phyloP scores from a whole-genome alignment of 148 eudicot species.

The Vaccinium darrowii region DNA sequence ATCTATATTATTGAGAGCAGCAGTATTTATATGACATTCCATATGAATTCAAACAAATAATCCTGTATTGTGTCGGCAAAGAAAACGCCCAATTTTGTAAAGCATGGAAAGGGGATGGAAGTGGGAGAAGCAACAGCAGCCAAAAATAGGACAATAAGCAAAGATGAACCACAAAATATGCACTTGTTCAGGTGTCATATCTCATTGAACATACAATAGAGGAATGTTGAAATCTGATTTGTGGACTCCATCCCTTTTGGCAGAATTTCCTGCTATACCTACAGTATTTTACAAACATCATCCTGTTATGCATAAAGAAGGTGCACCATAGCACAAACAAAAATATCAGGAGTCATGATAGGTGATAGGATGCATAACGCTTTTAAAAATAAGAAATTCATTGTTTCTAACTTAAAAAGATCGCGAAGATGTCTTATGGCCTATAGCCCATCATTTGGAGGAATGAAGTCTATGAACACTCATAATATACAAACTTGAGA shows the following conservation, averaged over 20 bases:
- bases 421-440: not conserved
- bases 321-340: not conserved
- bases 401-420: not conserved
- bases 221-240: not conserved
- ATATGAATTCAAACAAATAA: not conserved
- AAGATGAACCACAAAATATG: not conserved
- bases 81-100: not conserved
- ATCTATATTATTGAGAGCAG: not conserved
- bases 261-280: not conserved
- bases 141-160: not conserved
- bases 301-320: not conserved
- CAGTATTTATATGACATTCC: not conserved
- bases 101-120: not conserved
- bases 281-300: conserved; percentile 1
- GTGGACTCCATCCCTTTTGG: not conserved
- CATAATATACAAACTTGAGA: not conserved
- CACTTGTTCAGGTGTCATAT: not conserved
- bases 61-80: not conserved
- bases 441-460: not conserved
- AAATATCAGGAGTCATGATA: not conserved
- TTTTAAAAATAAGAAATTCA: not conserved
- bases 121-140: not conserved
- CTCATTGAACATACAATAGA: not conserved
- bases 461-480: not conserved
- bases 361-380: not conserved